Percentiles rank a stretch among this genome's conserved stretches.
phyloP scores from a whole-genome alignment of 129 eudicot genomes.

The Pittosporum tobira region DNA sequence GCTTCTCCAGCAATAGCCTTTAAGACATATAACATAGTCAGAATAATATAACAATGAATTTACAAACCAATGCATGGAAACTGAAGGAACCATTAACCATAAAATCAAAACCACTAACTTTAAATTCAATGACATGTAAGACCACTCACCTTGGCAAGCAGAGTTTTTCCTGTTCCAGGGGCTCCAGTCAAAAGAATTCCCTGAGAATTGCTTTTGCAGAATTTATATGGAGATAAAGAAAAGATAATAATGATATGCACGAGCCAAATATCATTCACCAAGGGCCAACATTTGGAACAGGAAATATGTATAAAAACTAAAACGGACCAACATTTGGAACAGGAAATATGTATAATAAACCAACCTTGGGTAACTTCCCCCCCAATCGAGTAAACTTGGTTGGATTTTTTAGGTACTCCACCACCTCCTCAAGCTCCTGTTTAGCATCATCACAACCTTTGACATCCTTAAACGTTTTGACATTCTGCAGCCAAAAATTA shows the following conservation, averaged over 20 bases:
- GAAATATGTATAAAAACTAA: not conserved
- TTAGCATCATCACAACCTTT: conserved; percentile 97
- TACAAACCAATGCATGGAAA: not conserved
- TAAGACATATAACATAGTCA: conserved; percentile 12
- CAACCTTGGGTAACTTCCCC: conserved; percentile 96
- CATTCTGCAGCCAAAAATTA: conserved; percentile 51
- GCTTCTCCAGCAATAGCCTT: conserved; percentile 99
- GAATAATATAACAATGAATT: not conserved
- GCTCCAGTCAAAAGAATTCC: conserved; percentile 98
- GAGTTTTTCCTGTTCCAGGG: conserved; percentile 98
- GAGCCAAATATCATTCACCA: not conserved
- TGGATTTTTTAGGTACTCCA: conserved; percentile 89
- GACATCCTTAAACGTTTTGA: conserved; percentile 90
- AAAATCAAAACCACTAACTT: not conserved
- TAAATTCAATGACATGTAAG: not conserved
- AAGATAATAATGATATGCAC: not conserved
- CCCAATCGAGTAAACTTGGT: conserved; percentile 92
- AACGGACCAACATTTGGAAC: not conserved
- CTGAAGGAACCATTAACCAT: not conserved
- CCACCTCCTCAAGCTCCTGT: conserved; percentile 97
- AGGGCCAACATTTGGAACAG: not conserved
- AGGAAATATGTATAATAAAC: not conserved
- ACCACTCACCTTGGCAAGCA: conserved; percentile 80
- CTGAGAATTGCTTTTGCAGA: conserved; percentile 28
- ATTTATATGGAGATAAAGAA: not conserved